Evolutionary conservation across 2,329 filamentous ascomycete genomes (phyloP).

Genomic region (Scytalidium lignicola): DNA sequence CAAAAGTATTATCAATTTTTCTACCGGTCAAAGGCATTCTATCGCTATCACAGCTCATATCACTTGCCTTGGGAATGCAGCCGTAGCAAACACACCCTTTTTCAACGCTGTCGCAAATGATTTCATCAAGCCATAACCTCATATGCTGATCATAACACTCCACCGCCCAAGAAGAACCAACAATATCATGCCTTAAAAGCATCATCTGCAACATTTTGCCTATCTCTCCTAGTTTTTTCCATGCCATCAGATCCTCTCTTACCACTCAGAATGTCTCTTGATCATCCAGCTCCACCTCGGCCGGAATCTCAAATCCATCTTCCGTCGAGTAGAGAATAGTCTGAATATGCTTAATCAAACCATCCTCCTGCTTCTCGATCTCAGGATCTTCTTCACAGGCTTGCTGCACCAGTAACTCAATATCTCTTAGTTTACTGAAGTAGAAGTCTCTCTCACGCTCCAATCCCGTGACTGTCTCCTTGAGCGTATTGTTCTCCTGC

Average conservation of each 20-base stretch:
- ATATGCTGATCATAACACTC: background rate
- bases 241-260: background rate
- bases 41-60: background rate
- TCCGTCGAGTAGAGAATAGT: slow-evolving; percentile 96
- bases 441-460: slow-evolving; percentile 98
- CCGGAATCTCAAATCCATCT: slow-evolving; percentile 84
- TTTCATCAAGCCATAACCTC: background rate
- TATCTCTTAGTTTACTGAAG: slow-evolving; percentile 97
- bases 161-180: background rate
- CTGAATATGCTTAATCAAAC: slow-evolving; percentile 93
- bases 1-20: background rate
- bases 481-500: slow-evolving; percentile 81
- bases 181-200: background rate
- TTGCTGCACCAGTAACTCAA: slow-evolving; percentile 89
- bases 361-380: slow-evolving; percentile 88
- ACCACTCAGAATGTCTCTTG: slow-evolving; percentile 68
- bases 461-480: slow-evolving; percentile 90
- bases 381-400: slow-evolving; percentile 89
- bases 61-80: background rate
- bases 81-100: background rate
- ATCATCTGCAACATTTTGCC: background rate
- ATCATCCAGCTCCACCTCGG: slow-evolving; percentile 64
- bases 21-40: background rate
- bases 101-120: background rate
- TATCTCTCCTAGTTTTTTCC: background rate